Base-by-base conservation (phyloP, 2,329 filamentous ascomycete genomes). In the Fusarium floridanum region DNA sequence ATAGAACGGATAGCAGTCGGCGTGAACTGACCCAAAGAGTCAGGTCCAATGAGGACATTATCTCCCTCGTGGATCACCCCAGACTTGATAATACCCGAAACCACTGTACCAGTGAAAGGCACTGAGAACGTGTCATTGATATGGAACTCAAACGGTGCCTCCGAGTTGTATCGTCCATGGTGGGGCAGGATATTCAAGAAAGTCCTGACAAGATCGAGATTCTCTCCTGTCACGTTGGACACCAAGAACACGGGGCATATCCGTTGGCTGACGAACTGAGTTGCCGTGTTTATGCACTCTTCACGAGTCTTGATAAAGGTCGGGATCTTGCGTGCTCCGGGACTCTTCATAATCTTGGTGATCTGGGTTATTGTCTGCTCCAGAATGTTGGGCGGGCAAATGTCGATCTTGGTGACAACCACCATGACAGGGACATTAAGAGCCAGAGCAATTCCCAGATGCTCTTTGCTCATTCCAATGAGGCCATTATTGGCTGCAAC, bases 81-180 rank as follows among this genome's bases (percentile, higher is more conserved):
- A 1, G 92, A 91, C 79, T 97, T 97, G 72, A 98, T 92, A 37
- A 99, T 95, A 0, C 97, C 97, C 39, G 94, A 97, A 2, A 99
- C 95, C 0, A 99, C 97, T 0, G 97, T 99, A 14, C 97, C 97
- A 1, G 97, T 95, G 82, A 98, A 98, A 3, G 97, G 97, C 6
- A 99, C 97, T 0, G 95, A 98, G 87, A 98, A 99, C 0, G 95
- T 98, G 81, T 99, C 97, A 80, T 98, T 99, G 74, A 99, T 90
- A 70, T 97, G 92, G 77, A 98, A 98, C 81, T 98, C 97, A 75
- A 98, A 97, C 0, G 95, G 92, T 0, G 94, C 95, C 56, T 94
- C 92, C 20, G 92, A 88, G 81, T 98, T 94, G 82, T 98, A 98
- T 71, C 96, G 94, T 60, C 96, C 96, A 77, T 98, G 94, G 77